Conservation (phyloP, 75 land plant genomes). For the Larix kaempferi region DNA sequence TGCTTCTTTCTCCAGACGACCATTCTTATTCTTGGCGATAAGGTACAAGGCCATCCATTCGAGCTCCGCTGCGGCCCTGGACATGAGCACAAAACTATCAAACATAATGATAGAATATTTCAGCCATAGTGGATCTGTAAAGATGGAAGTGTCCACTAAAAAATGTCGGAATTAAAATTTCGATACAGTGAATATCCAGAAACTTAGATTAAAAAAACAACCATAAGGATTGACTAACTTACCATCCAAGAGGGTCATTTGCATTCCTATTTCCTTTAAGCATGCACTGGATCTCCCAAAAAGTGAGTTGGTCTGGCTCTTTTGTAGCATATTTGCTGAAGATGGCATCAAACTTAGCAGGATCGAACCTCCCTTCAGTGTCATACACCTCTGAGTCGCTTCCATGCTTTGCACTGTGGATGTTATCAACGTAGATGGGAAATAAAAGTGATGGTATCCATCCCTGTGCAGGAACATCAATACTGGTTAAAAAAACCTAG, state of each 20-base stretch:
- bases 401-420: conserved; percentile 49
- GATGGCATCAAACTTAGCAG: conserved; percentile 74
- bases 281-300: conserved; percentile 20
- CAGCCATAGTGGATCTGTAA: conserved; percentile 59
- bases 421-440: conserved; percentile 41
- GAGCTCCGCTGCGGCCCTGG: too few relatives aligned
- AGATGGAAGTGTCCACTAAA: conserved; percentile 25
- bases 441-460: conserved; percentile 32
- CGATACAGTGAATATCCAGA: too few relatives aligned
- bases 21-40: too few relatives aligned
- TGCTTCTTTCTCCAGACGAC: too few relatives aligned
- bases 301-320: conserved; percentile 19
- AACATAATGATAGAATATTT: conserved; percentile 53
- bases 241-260: conserved; percentile 29
- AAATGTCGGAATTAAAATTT: too few relatives aligned
- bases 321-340: conserved; percentile 39
- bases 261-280: conserved; percentile 19
- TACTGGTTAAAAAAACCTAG: neutral
- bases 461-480: conserved; percentile 23
- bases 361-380: conserved; percentile 64
- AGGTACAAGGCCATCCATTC: too few relatives aligned
- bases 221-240: neutral
- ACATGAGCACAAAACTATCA: conserved; percentile 53
- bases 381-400: conserved; percentile 52
- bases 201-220: too few relatives aligned